Evolutionary conservation across 805 yeast species (phyloP).

Genomic region (Saccharomyces eubayanus): DNA sequence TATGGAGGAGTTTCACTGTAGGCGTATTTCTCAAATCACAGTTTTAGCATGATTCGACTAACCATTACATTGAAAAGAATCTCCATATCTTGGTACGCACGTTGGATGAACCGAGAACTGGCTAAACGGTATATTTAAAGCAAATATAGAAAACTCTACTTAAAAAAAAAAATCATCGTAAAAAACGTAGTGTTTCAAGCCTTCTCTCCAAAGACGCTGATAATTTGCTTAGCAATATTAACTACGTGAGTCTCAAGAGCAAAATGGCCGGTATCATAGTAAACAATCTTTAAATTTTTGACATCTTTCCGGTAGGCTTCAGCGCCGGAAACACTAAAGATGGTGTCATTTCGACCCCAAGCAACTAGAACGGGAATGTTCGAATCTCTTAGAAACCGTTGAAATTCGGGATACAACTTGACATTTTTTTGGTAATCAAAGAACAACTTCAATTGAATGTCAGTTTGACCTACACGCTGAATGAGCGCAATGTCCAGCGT

Average conservation of each 20-base stretch:
- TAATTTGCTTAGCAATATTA: conserved; percentile 29
- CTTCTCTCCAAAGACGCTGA: neutral
- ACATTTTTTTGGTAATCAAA: conserved; percentile 33
- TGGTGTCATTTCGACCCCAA: conserved; percentile 38
- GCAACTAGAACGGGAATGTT: conserved; percentile 32
- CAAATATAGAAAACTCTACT: neutral
- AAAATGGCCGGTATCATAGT: conserved; percentile 35
- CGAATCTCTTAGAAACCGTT: conserved; percentile 28
- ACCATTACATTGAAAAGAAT: too few species aligned
- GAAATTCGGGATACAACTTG: conserved; percentile 22
- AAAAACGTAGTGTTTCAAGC: neutral
- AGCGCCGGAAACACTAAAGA: conserved; percentile 34
- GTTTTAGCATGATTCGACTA: too few species aligned
- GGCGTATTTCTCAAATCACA: too few species aligned
- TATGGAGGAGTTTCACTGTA: too few species aligned
- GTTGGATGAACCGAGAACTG: too few species aligned
- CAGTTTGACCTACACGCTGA: conserved; percentile 18
- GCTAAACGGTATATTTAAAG: neutral
- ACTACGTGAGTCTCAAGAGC: conserved; percentile 28
- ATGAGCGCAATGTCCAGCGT: conserved; percentile 28
- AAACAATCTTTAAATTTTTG: conserved; percentile 23
- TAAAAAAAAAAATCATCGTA: neutral
- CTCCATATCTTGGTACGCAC: too few species aligned
- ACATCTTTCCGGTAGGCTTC: conserved; percentile 32
- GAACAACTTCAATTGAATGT: conserved; percentile 31